Evolutionary conservation across 2,329 filamentous ascomycete species (phyloP).

Genomic region (Fragosphaeria purpurea): DNA sequence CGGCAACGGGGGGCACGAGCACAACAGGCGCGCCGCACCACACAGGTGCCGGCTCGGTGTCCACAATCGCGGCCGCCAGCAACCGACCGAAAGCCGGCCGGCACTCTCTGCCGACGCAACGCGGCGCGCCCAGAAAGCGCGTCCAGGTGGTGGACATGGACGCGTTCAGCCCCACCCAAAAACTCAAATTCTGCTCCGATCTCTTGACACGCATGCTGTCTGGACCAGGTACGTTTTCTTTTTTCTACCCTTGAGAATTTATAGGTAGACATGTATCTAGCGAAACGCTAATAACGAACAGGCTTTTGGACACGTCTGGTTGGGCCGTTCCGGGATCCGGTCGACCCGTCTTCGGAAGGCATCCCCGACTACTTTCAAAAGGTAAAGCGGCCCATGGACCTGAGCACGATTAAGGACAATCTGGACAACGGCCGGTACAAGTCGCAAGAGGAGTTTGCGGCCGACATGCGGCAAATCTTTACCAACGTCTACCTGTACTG

Average conservation of each 20-base stretch:
- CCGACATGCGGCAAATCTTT: conserved; percentile 53
- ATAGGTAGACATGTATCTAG: too few species aligned
- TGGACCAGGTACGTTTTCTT: conserved; percentile 40
- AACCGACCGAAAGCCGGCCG: conserved; percentile 18
- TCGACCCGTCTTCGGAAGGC: conserved; percentile 43
- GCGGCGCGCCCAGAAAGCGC: conserved; percentile 8
- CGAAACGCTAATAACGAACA: conserved; percentile 15
- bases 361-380: conserved; percentile 54
- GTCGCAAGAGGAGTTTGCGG: conserved; percentile 42
- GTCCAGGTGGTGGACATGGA: conserved; percentile 15
- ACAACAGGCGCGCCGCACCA: too few species aligned
- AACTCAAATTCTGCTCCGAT: conserved; percentile 49
- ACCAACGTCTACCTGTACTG: conserved; percentile 56
- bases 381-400: conserved; percentile 52
- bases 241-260: not conserved
- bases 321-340: conserved; percentile 50
- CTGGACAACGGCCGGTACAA: conserved; percentile 45
- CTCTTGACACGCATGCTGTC: conserved; percentile 50
- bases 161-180: conserved; percentile 29
- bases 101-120: conserved; percentile 21
- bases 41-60: not conserved
- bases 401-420: conserved; percentile 49
- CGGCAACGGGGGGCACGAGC: not conserved
- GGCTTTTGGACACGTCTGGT: conserved; percentile 59
- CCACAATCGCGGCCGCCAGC: not conserved